Evolutionary conservation across 345 rosid species (phyloP).

Genomic region (Stellera chamaejasme): DNA sequence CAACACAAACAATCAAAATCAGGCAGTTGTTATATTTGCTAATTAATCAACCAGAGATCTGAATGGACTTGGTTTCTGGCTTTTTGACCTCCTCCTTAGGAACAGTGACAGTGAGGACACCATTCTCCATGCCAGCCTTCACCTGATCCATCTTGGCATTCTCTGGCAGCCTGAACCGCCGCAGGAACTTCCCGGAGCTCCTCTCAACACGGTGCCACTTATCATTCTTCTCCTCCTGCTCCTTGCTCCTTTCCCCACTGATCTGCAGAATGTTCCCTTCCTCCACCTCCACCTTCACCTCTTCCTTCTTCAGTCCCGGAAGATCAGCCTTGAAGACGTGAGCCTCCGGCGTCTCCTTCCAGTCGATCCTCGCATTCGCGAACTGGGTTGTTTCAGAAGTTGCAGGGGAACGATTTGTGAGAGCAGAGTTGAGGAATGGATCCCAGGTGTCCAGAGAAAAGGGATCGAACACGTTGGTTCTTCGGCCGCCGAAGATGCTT

Average conservation of each 20-base stretch:
- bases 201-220: slow-evolving; percentile 36
- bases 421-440: slow-evolving; percentile 13
- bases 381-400: slow-evolving; percentile 20
- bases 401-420: slow-evolving; percentile 9
- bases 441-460: slow-evolving; percentile 21
- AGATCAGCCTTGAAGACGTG: slow-evolving; percentile 36
- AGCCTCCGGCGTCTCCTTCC: slow-evolving; percentile 38
- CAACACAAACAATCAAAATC: too few species aligned
- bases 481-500: slow-evolving; percentile 15
- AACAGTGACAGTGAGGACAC: slow-evolving; percentile 28
- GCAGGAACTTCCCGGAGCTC: slow-evolving; percentile 30
- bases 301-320: slow-evolving; percentile 37
- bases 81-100: slow-evolving; percentile 29
- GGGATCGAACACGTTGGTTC: slow-evolving; percentile 20
- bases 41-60: slow-evolving; percentile 29
- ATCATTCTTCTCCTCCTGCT: slow-evolving; percentile 32
- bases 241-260: slow-evolving; percentile 29
- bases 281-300: slow-evolving; percentile 39
- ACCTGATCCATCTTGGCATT: slow-evolving; percentile 25
- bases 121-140: slow-evolving; percentile 36
- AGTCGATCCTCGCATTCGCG: slow-evolving; percentile 27
- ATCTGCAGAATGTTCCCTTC: slow-evolving; percentile 30
- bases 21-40: too few species aligned
- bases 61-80: slow-evolving; percentile 35
- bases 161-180: slow-evolving; percentile 40